Evolutionary conservation across 225 moss, liverwort and hornwort genomes (phyloP), one percentile per base, ranked within the genome.

Genomic region (Pleurozium schreberi): DNA sequence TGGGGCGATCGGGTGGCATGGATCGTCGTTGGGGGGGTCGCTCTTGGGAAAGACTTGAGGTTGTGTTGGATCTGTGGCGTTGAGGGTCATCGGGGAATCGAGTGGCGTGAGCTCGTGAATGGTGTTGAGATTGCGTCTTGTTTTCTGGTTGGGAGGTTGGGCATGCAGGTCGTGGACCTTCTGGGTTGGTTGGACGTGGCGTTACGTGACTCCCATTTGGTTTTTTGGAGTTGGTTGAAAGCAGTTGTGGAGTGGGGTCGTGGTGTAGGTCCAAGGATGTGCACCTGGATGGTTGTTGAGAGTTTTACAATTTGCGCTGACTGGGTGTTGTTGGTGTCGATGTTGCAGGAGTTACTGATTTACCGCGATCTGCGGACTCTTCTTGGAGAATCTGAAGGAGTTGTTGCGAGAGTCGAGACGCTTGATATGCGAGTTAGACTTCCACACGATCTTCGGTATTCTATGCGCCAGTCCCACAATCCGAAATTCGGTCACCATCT

Each of bases 381-480:
- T 90, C 33, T 19, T 55, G 58, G 55, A 42, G 89, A 87, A 68
- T 69, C 75, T 21, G 30, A 59, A 81, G 86, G 52, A 38, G 74
- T 17, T 22, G 49, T 65, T 36, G 58, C 53, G 87, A 59, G 61
- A 61, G 80, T 76, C 26, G 65, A 78, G 87, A 84, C 87, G 84
- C 88, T 92, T 89, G 92, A 89, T 63, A 92, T 91, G 91, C 92
- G 89, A 91, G 85, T 82, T 77, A 77, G 87, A 58, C 11, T 76
- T 47, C 28, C 80, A 75, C 60, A 62, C 23, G 74, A 80, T 92
- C 80, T 76, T 82, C 89, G 91, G 82, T 91, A 89, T 89, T 91
- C 92, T 92, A 87, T 92, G 92, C 91, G 69, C 68, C 81, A 85
- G 87, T 92, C 91, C 91, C 90, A 92, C 89, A 91, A 91, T 68